A percentile compares a stretch with the other conserved stretches of the same genome.
Conservation (phyloP, 768 basidiomycete species). For the Tephrocybe sp. region DNA sequence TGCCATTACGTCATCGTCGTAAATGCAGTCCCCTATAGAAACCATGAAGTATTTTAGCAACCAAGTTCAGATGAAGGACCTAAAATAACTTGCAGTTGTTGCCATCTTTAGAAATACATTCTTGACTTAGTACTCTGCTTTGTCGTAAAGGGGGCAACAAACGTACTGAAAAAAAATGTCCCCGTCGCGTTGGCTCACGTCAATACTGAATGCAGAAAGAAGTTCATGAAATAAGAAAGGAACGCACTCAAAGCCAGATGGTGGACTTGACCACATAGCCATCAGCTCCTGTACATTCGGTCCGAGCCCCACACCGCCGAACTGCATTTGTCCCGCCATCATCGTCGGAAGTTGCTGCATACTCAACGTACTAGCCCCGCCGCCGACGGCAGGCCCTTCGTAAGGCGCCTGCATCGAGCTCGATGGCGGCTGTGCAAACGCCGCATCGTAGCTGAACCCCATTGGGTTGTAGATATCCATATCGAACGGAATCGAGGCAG, state of each 20-base stretch:
- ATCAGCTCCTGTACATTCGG: constrained; percentile 25
- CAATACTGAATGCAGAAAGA: constrained; percentile 22
- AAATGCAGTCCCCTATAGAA: constrained; percentile 37
- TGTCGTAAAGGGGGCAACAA: too few relatives aligned
- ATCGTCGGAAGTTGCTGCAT: neutral
- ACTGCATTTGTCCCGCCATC: neutral
- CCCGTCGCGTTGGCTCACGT: constrained; percentile 37
- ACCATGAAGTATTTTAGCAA: neutral
- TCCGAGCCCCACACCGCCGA: neutral
- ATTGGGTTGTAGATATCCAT: constrained; percentile 26
- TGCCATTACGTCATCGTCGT: constrained; percentile 29
- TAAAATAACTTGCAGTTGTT: neutral
- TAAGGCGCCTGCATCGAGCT: neutral
- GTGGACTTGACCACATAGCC: constrained; percentile 72
- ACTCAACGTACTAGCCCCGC: neutral
- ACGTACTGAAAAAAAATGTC: constrained; percentile 48
- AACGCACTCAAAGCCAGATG: constrained; percentile 66
- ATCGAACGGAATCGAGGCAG: constrained; percentile 20
- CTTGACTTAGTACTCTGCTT: too few relatives aligned
- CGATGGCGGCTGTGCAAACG: neutral
- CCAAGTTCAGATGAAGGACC: neutral
- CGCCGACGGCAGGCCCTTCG: neutral
- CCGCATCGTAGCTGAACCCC: constrained; percentile 9
- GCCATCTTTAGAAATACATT: neutral
- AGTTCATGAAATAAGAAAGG: neutral